phyloP scores from a whole-genome alignment of 2,329 filamentous ascomycete species.

The Arthrobotrys sinensis region DNA sequence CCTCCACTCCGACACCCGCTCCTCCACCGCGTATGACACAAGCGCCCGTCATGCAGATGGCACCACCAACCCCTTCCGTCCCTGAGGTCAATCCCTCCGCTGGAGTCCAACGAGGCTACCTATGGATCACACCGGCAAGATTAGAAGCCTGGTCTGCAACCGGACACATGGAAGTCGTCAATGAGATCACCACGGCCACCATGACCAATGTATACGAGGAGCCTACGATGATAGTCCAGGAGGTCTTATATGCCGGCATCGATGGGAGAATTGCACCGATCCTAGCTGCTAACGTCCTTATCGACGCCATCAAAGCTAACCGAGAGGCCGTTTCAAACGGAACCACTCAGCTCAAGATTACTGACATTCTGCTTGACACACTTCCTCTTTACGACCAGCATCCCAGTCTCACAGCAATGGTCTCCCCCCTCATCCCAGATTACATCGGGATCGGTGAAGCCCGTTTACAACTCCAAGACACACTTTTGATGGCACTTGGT shows the following conservation, averaged over 20 bases:
- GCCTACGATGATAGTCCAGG: slow-evolving; percentile 55
- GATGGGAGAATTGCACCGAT: slow-evolving; percentile 48
- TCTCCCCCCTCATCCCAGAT: slow-evolving; percentile 53
- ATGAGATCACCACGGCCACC: slow-evolving; percentile 38
- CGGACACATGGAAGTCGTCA: slow-evolving; percentile 48
- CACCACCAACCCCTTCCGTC: slow-evolving; percentile 25
- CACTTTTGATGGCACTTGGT: slow-evolving; percentile 76
- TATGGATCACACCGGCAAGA: slow-evolving; percentile 45
- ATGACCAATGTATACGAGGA: slow-evolving; percentile 46
- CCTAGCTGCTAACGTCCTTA: slow-evolving; percentile 46
- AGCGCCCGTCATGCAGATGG: slow-evolving; percentile 23
- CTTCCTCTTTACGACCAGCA: slow-evolving; percentile 48
- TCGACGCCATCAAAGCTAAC: slow-evolving; percentile 57
- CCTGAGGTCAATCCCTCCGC: slow-evolving; percentile 53
- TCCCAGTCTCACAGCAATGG: slow-evolving; percentile 42
- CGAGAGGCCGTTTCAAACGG: slow-evolving; percentile 26
- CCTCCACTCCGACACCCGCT: slow-evolving; percentile 43
- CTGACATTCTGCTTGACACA: slow-evolving; percentile 53
- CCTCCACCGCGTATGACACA: slow-evolving; percentile 28
- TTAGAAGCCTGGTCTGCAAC: slow-evolving; percentile 50
- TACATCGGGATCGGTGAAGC: slow-evolving; percentile 66
- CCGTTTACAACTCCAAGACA: slow-evolving; percentile 74
- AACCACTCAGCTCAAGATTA: slow-evolving; percentile 27
- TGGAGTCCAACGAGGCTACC: slow-evolving; percentile 46
- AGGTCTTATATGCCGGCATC: slow-evolving; percentile 52